Conservation (phyloP, 73 alveolate species). For the Vitrella brassicaformis region DNA sequence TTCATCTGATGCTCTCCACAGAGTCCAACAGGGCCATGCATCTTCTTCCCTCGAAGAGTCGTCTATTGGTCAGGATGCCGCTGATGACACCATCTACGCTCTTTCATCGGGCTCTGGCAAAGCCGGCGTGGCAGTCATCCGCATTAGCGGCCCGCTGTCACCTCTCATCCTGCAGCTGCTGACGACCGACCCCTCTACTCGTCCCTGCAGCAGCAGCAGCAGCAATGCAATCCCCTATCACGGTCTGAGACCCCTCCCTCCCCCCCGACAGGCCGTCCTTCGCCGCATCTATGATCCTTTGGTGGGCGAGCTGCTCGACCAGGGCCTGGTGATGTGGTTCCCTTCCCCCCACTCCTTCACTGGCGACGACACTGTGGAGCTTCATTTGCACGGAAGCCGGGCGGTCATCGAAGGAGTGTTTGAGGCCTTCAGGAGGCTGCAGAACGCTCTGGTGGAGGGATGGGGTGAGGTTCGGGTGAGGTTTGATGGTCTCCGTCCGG, state of each 20-base stretch:
- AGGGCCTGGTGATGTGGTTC: conserved; percentile 27
- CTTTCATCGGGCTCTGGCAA: background rate
- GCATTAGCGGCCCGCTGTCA: background rate
- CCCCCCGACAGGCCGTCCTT: background rate
- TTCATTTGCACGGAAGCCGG: conserved; percentile 38
- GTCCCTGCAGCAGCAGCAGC: no score
- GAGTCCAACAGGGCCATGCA: no score
- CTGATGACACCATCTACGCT: background rate
- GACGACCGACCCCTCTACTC: no score
- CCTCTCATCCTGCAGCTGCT: background rate
- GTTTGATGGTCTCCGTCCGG: background rate
- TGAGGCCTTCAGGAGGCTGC: conserved; percentile 1
- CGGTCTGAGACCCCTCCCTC: no score
- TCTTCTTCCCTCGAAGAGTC: no score
- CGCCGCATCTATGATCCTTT: background rate
- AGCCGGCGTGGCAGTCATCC: background rate
- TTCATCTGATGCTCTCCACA: no score
- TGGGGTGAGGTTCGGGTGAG: no score
- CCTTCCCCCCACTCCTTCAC: conserved; percentile 27
- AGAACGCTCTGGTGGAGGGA: background rate
- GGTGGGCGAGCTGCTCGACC: conserved; percentile 8
- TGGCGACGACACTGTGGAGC: conserved; percentile 40
- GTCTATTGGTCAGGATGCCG: no score
- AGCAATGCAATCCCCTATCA: no score
- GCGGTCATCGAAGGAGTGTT: conserved; percentile 26